These are phyloP conservation scores for Endoconidiophora polonica DNA, from an alignment of 2,329 filamentous ascomycete species.

Conservation along the genomic window DNA sequence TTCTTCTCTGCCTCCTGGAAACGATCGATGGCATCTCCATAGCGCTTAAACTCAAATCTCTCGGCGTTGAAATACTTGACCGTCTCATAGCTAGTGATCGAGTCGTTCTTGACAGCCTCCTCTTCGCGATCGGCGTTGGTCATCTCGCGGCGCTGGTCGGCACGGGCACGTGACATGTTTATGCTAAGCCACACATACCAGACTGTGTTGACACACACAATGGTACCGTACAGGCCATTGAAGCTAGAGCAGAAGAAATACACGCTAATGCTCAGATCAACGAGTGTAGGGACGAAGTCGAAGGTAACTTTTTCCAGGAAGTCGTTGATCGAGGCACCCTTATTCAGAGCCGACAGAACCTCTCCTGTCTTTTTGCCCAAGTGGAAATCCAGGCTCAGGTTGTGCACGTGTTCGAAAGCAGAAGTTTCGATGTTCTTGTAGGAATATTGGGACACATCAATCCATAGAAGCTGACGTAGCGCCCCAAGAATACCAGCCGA, in stretches of 20 bases:
- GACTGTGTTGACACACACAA: constrained; percentile 80
- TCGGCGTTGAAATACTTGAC: constrained; percentile 86
- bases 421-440: constrained; percentile 88
- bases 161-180: constrained; percentile 83
- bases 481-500: constrained; percentile 77
- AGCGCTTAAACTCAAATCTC: constrained; percentile 59
- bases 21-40: constrained; percentile 49
- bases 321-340: constrained; percentile 87
- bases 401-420: constrained; percentile 93
- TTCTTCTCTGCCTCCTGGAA: constrained; percentile 62
- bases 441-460: constrained; percentile 91
- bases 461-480: constrained; percentile 72
- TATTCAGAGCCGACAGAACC: constrained; percentile 86
- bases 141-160: constrained; percentile 82
- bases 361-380: constrained; percentile 93
- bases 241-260: constrained; percentile 63
- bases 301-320: constrained; percentile 96
- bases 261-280: constrained; percentile 76
- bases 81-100: constrained; percentile 95
- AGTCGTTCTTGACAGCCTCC: constrained; percentile 96
- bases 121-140: constrained; percentile 89
- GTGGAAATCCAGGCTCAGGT: constrained; percentile 89
- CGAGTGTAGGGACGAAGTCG: constrained; percentile 83
- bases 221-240: constrained; percentile 44
- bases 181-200: constrained; percentile 95